Evolutionary conservation across 176 grass and related monocot genomes (phyloP).

Genomic region (Oryza punctata): DNA sequence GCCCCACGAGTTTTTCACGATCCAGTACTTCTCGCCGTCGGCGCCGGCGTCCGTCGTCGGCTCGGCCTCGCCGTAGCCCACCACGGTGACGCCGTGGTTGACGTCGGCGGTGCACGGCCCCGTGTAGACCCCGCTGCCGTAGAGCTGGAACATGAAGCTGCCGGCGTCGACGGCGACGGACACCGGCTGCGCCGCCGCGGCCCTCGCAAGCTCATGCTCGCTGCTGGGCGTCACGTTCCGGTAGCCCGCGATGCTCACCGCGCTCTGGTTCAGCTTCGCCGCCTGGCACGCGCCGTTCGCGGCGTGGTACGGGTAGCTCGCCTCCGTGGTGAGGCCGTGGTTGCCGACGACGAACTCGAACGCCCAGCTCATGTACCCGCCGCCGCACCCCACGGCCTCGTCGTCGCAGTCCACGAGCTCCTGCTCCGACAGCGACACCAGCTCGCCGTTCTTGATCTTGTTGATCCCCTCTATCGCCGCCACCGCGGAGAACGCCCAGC

Average conservation of each 20-base stretch:
- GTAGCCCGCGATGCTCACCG: conserved; percentile 48
- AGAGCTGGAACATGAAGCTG: conserved; percentile 52
- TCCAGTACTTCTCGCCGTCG: conserved; percentile 49
- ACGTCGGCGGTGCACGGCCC: conserved; percentile 51
- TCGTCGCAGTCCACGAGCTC: conserved; percentile 73
- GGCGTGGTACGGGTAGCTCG: conserved; percentile 58
- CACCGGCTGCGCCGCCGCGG: conserved; percentile 57
- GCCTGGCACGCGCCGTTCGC: conserved; percentile 36
- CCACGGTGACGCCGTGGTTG: conserved; percentile 65
- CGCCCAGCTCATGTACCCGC: conserved; percentile 51
- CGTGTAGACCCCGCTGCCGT: conserved; percentile 59
- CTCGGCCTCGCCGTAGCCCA: conserved; percentile 61
- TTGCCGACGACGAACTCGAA: conserved; percentile 56
- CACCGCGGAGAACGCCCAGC: conserved; percentile 70
- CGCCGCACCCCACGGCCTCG: conserved; percentile 37
- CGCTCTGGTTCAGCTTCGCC: conserved; percentile 28
- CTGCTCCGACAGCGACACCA: conserved; percentile 71
- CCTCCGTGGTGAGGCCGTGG: conserved; percentile 57
- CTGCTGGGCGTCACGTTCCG: conserved; percentile 46
- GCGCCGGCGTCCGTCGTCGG: background rate
- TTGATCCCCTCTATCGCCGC: conserved; percentile 69
- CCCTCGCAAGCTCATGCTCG: conserved; percentile 49
- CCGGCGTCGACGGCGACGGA: conserved; percentile 55
- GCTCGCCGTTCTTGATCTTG: conserved; percentile 57
- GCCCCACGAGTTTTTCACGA: conserved; percentile 77